Conservation (phyloP, 306 rosid species). For the Cicer chorassanicum region DNA sequence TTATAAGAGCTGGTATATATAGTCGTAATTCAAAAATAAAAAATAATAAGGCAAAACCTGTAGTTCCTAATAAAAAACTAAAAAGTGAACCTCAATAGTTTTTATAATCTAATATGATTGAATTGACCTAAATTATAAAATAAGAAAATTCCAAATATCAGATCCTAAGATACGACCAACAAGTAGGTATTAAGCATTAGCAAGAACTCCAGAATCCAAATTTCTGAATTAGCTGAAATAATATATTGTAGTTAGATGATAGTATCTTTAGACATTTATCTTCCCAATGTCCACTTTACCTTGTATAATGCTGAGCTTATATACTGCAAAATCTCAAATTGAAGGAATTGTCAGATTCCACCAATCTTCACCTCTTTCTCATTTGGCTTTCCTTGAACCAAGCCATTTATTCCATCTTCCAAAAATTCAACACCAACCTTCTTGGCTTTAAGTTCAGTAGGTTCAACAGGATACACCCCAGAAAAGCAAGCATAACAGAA, state of each 20-base stretch:
- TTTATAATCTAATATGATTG: not conserved
- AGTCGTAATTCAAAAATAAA: not conserved
- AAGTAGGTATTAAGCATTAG: not conserved
- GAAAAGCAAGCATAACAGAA: constrained; percentile 96
- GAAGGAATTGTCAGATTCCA: constrained; percentile 21
- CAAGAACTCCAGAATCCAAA: constrained; percentile 3
- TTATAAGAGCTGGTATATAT: not conserved
- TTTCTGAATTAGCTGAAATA: not conserved
- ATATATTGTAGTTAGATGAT: constrained; percentile 2
- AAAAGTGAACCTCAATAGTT: not conserved
- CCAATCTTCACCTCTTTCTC: constrained; percentile 47
- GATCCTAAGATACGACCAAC: not conserved
- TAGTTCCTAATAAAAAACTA: not conserved
- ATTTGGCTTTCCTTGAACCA: constrained; percentile 65
- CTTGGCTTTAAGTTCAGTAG: constrained; percentile 76
- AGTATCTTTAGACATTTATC: not conserved
- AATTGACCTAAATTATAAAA: not conserved
- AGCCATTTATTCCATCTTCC: constrained; percentile 88
- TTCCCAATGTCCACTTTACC: not conserved
- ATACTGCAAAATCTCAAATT: constrained; percentile 45
- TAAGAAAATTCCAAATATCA: constrained; percentile 6
- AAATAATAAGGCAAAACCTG: not conserved
- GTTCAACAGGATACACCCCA: constrained; percentile 92
- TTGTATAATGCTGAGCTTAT: not conserved
- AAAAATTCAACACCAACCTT: constrained; percentile 75